Evolutionary conservation across 176 grass and related monocot species (phyloP).

Genomic region (Guadua angustifolia): DNA sequence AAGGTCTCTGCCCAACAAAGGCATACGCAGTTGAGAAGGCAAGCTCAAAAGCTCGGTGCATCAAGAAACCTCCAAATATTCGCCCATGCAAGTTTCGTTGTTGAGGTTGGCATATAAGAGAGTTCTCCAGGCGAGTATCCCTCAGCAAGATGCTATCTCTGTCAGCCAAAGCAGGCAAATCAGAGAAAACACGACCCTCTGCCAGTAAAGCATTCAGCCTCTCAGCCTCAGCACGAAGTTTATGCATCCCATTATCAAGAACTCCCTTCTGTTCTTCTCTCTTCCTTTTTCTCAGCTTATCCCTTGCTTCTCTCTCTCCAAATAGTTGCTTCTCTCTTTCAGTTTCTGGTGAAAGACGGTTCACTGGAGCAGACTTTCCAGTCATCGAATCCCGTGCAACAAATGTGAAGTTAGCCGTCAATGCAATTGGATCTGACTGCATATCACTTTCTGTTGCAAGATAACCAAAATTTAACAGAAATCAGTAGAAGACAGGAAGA

Average conservation of each 20-base stretch:
- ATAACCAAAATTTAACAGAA: constrained; percentile 16
- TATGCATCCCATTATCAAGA: constrained; percentile 53
- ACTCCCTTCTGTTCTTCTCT: constrained; percentile 73
- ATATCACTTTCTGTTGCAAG: constrained; percentile 54
- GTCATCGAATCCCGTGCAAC: constrained; percentile 84
- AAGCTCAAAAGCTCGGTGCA: constrained; percentile 94
- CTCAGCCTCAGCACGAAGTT: constrained; percentile 56
- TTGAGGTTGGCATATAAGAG: constrained; percentile 91
- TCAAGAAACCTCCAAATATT: constrained; percentile 98
- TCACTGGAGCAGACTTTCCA: constrained; percentile 86
- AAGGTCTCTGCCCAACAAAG: constrained; percentile 81
- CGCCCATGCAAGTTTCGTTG: constrained; percentile 81
- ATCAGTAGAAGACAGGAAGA: constrained; percentile 31
- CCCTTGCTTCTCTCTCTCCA: constrained; percentile 63
- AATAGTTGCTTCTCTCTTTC: constrained; percentile 72
- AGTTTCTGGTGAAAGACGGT: constrained; percentile 82
- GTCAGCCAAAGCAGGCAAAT: constrained; percentile 89
- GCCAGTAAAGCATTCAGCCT: constrained; percentile 61
- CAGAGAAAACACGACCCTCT: constrained; percentile 86
- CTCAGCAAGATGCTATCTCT: constrained; percentile 80
- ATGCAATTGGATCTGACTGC: constrained; percentile 54
- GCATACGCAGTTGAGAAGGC: constrained; percentile 94
- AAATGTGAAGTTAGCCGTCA: constrained; percentile 92
- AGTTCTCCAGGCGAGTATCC: constrained; percentile 76
- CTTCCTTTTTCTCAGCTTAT: constrained; percentile 84